Base-by-base conservation (phyloP, 805 yeast genomes). In the Suhomyces vadensis region DNA sequence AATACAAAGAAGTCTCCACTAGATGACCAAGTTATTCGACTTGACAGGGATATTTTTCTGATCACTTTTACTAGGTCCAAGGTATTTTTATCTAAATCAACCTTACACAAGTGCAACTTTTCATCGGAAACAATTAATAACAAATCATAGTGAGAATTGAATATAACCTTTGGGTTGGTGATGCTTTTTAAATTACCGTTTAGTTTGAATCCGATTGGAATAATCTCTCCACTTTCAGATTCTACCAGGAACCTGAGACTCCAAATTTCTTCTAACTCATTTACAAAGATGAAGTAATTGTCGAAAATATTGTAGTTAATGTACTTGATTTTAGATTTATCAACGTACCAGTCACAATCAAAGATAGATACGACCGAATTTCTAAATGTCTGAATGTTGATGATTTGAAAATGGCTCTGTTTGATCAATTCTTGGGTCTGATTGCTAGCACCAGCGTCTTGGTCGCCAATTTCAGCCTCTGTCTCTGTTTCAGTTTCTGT, bases 1-100 rank as follows among this genome's bases (percentile, higher is more conserved):
- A 57, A 22, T 9, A 53, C 43, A 35, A 69, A 65, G 43, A 61
- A 69, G 16, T 52, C 53, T 3, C 75, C 77, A 46, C 66, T 57
- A 1, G 68, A 59, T 1, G 75, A 58, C 75, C 75, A 71, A 6
- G 26, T 24, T 6, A 59, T 16, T 38, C 19, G 41, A 17, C n/a
- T 14, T 26, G 22, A 27, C 11, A 45, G 42, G 4, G 8, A 7
- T 10, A 27, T 22, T 1, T 7, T 11, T 21, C 23, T 31, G 7
- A 39, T 13, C 5, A 4, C 6, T n/a, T 20, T 22, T 20, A 42
- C 13, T 3, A 13, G 13, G 6, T 39, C 35, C 33, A 41, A 21
- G 14, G 22, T n/a, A 22, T 21, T 19, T 16, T 38, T 27, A 14
- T 39, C 37, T 5, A 31, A 43, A 11, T 46, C 42, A 8, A 48